Evolutionary conservation across 352 stramenopile genomes (phyloP), one percentile per base, ranked within the genome.

Genomic region (Pythium chondricola): DNA sequence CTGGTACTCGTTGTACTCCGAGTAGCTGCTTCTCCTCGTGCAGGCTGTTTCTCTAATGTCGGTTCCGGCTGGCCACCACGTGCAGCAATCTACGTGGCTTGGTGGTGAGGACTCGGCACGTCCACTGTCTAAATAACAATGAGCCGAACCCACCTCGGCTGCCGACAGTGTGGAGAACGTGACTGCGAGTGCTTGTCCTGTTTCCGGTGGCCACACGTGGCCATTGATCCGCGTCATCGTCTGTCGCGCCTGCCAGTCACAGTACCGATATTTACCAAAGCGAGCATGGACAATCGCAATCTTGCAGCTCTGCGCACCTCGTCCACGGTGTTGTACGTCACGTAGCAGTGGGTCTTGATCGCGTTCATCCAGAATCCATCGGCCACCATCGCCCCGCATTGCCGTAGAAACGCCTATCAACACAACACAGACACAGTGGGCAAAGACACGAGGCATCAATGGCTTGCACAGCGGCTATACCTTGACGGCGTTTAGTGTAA

Each of bases 341-440:
- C 80, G 45, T 79, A 94, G 61, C 80, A 94, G 53, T 93, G 80
- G 1, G 80, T 93, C 63, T 94, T 94, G 56, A 94, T 94, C 46
- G 48, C 45, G 63, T 94, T 75, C 74, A 94, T 94, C 83, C 83
- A 94, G 52, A 94, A 91, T 0, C 80, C 83, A 43, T 71, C 63
- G 18, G 88, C 72, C 22, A 90, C 71, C 56, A 83, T 86, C 13
- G 45, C 6, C 2, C 71, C 71, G 36, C 62, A 35, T 27, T 81
- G 58, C 58, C 87, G 78, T 24, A 89, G 64, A 24, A 85, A 64
- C 32, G 52, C 47, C 77, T 88, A 33, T 16, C n/a, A n/a, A n/a
- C n/a, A n/a, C n/a, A n/a, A n/a, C n/a, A n/a, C n/a, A n/a, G n/a
- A n/a, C n/a, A n/a, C n/a, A n/a, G n/a, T n/a, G n/a, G n/a, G n/a